phyloP scores from a whole-genome alignment of 495 filamentous ascomycete species.

The Bombardia bombarda region DNA sequence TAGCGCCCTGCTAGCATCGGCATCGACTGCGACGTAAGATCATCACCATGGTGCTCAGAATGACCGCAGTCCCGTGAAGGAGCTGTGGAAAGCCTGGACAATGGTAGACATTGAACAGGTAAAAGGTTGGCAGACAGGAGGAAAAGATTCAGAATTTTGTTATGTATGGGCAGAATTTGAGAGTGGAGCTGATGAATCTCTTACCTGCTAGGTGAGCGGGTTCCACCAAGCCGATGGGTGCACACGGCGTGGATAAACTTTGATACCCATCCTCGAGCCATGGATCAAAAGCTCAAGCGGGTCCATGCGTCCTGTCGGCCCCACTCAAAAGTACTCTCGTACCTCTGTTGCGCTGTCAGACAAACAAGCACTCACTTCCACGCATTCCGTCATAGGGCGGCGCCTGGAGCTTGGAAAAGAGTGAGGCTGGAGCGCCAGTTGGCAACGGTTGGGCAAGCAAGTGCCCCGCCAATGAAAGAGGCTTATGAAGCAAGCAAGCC shows the following conservation, averaged over 20 bases:
- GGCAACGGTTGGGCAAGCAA: constrained; percentile 21
- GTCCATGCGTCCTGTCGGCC: too few relatives aligned
- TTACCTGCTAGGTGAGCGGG: too few relatives aligned
- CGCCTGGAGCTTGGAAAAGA: too few relatives aligned
- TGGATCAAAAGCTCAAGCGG: too few relatives aligned
- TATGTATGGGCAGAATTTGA: neutral
- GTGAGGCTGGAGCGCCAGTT: constrained; percentile 27
- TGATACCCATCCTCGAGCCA: too few relatives aligned
- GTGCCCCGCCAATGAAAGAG: neutral
- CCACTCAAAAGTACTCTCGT: too few relatives aligned
- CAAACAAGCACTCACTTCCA: too few relatives aligned
- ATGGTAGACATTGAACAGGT: neutral
- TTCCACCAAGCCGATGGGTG: constrained; percentile 1
- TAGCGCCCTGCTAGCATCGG: constrained; percentile 24
- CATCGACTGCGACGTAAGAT: too few relatives aligned
- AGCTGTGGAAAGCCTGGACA: neutral
- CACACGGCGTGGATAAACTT: constrained; percentile 14
- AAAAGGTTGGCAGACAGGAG: neutral
- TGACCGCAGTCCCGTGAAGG: neutral
- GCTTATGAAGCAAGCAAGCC: neutral
- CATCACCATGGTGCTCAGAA: too few relatives aligned
- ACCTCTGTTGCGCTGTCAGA: too few relatives aligned
- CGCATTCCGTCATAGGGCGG: constrained; percentile 20
- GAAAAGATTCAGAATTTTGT: constrained; percentile 8
- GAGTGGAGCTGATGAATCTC: neutral